Evolutionary conservation across 768 basidiomycete genomes (phyloP).

Genomic region (Filobasidium floriforme): DNA sequence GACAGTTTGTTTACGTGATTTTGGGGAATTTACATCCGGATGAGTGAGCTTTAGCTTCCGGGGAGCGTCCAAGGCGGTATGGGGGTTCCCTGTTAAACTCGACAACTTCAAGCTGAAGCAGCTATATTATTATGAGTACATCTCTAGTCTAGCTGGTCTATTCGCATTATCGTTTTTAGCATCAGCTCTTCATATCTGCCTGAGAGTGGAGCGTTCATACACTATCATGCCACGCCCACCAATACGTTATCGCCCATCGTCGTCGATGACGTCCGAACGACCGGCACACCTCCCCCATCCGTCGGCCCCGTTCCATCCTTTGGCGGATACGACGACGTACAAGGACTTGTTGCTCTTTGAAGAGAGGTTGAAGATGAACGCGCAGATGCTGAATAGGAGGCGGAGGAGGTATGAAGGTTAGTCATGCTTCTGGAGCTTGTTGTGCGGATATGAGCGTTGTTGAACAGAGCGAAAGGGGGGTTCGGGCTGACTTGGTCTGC

Average conservation of each 20-base stretch:
- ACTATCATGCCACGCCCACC: neutral
- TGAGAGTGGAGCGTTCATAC: too few relatives aligned
- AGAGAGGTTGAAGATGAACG: slow-evolving; percentile 91
- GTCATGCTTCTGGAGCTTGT: slow-evolving; percentile 13
- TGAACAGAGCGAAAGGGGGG: neutral
- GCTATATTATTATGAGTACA: too few relatives aligned
- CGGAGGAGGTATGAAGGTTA: slow-evolving; percentile 54
- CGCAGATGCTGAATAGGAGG: slow-evolving; percentile 56
- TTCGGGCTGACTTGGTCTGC: neutral
- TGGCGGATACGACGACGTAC: slow-evolving; percentile 70
- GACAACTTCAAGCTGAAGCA: too few relatives aligned
- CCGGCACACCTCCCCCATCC: neutral
- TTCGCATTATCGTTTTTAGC: too few relatives aligned
- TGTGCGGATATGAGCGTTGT: neutral
- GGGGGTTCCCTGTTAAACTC: too few relatives aligned
- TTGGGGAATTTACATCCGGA: too few relatives aligned
- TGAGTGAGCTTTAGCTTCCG: too few relatives aligned
- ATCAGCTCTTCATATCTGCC: too few relatives aligned
- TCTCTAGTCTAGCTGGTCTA: too few relatives aligned
- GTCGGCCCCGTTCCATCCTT: slow-evolving; percentile 51
- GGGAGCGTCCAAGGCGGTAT: too few relatives aligned
- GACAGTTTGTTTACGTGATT: too few relatives aligned
- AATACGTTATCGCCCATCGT: neutral
- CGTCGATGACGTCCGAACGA: neutral
- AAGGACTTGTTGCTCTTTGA: slow-evolving; percentile 86